A percentile compares a stretch with the other conserved stretches of the same genome.
These are phyloP conservation scores for Bacterosira constricta DNA, from an alignment of 108 stramenopile species.

Conservation along the genomic window DNA sequence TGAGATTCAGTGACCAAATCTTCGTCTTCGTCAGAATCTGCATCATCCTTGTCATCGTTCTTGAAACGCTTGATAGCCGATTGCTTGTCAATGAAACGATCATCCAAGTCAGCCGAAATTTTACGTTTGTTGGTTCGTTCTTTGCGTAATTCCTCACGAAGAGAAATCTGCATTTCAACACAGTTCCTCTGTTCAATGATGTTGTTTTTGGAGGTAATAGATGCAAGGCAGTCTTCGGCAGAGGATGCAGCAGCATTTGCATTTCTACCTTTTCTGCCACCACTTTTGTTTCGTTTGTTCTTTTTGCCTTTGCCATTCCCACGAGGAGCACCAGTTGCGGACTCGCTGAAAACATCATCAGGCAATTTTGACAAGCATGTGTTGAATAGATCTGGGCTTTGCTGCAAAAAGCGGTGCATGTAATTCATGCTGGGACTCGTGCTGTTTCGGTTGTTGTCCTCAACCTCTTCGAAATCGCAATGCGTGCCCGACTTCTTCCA, in stretches of 20 bases:
- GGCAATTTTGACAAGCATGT: neutral
- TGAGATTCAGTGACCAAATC: no score
- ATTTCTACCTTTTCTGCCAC: neutral
- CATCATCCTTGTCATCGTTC: no score
- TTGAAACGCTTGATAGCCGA: no score
- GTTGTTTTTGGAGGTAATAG: no score
- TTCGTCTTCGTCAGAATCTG: no score
- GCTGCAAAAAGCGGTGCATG: conserved; percentile 1
- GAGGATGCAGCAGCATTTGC: neutral
- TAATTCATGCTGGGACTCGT: neutral
- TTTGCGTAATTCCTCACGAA: no score
- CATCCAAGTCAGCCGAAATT: no score
- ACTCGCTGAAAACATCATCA: neutral
- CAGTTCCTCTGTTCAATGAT: no score
- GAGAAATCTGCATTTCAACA: no score
- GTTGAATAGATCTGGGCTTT: neutral
- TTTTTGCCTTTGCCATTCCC: neutral
- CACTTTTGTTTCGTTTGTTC: neutral
- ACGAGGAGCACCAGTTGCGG: neutral
- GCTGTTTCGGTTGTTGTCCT: neutral
- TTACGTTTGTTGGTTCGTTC: no score
- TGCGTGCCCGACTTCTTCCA: neutral
- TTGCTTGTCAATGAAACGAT: no score
- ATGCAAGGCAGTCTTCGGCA: no score
- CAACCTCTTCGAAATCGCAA: neutral